These are phyloP conservation scores for Volutella citrinella DNA, from an alignment of 2,329 filamentous ascomycete genomes.

Conservation along the genomic window DNA sequence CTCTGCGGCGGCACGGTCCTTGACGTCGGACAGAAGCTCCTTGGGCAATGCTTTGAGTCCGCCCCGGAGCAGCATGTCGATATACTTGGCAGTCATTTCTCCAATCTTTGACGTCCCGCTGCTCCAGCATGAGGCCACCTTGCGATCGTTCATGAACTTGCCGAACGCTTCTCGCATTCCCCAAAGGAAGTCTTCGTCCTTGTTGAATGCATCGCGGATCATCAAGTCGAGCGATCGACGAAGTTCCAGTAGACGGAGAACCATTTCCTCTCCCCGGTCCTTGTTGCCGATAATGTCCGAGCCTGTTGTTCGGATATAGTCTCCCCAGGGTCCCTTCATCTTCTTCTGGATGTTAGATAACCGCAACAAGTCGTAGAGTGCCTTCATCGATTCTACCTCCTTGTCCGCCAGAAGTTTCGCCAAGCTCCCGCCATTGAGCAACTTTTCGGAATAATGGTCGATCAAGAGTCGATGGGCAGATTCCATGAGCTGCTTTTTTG, in stretches of 20 bases:
- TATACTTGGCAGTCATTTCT: slow-evolving; percentile 98
- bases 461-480: slow-evolving; percentile 73
- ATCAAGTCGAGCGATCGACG: slow-evolving; percentile 76
- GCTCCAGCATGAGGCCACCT: slow-evolving; percentile 67
- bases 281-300: slow-evolving; percentile 77
- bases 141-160: slow-evolving; percentile 88
- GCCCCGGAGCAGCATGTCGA: slow-evolving; percentile 83
- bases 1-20: slow-evolving; percentile 55
- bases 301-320: slow-evolving; percentile 75
- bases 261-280: slow-evolving; percentile 78
- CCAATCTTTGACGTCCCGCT: slow-evolving; percentile 91
- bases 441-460: slow-evolving; percentile 59
- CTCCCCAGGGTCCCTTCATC: slow-evolving; percentile 70
- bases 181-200: slow-evolving; percentile 74
- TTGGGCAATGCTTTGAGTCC: slow-evolving; percentile 81
- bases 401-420: slow-evolving; percentile 69
- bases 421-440: slow-evolving; percentile 66
- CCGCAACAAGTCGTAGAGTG: slow-evolving; percentile 74
- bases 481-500: slow-evolving; percentile 72
- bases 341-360: slow-evolving; percentile 67
- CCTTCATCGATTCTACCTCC: slow-evolving; percentile 67
- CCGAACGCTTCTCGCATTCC: slow-evolving; percentile 82
- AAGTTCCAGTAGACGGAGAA: slow-evolving; percentile 75
- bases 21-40: slow-evolving; percentile 60
- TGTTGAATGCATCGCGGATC: slow-evolving; percentile 72